Conservation (phyloP, 1,139 yeast genomes). For the Hyphopichia pseudoburtonii region DNA sequence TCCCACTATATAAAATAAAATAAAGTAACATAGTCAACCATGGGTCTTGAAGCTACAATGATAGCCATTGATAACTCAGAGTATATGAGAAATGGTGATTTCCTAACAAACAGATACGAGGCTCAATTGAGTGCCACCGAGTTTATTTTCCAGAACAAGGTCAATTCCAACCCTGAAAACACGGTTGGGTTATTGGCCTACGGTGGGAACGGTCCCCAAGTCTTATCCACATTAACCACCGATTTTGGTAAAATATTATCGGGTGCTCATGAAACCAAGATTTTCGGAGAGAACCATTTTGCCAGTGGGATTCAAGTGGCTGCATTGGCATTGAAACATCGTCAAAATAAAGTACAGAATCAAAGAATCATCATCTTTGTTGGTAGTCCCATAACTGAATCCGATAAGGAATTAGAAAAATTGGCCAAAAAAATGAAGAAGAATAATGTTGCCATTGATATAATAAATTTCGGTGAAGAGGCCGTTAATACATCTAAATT, state of each 20-base stretch:
- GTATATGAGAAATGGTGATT: conserved; percentile 94
- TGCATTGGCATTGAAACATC: conserved; percentile 93
- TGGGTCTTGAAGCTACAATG: conserved; percentile 97
- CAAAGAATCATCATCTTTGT: conserved; percentile 90
- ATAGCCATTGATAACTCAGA: conserved; percentile 94
- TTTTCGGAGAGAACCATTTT: conserved; percentile 68
- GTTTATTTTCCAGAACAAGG: conserved; percentile 80
- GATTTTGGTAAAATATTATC: conserved; percentile 85
- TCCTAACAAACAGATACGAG: conserved; percentile 81
- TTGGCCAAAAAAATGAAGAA: conserved; percentile 93
- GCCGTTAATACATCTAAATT: conserved; percentile 72
- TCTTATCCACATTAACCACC: conserved; percentile 80
- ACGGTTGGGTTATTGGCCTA: conserved; percentile 88
- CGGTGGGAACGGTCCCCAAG: conserved; percentile 85
- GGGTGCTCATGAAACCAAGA: conserved; percentile 83
- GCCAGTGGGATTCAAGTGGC: conserved; percentile 92
- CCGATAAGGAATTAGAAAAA: conserved; percentile 71
- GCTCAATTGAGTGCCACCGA: conserved; percentile 96
- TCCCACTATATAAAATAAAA: neutral
- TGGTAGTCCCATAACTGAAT: conserved; percentile 79
- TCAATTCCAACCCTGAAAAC: conserved; percentile 88
- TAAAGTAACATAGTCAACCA: conserved; percentile 21
- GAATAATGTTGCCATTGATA: conserved; percentile 86
- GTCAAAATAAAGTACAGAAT: conserved; percentile 89
- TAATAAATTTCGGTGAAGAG: conserved; percentile 92